A percentile compares a stretch with the other conserved stretches of the same genome.
Conservation (phyloP, 106 monocot species). For the Acanthochlamys bracteata region DNA sequence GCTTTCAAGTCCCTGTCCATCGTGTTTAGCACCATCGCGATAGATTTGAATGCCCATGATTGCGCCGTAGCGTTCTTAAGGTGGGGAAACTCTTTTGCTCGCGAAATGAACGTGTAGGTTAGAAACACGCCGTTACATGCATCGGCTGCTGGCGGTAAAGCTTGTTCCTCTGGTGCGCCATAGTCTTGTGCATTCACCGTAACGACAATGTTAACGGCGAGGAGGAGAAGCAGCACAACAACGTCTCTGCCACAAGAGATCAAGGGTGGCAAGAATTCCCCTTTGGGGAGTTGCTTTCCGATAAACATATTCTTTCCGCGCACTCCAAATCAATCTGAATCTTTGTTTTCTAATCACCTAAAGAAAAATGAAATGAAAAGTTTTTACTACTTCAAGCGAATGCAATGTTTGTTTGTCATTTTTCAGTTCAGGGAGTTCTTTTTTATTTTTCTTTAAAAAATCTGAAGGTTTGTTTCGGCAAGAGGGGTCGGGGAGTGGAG, state of each 20-base stretch:
- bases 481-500: background rate
- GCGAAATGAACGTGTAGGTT: conserved; percentile 50
- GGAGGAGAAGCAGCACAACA: conserved; percentile 9
- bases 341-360: too few relatives aligned
- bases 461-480: background rate
- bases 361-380: too few relatives aligned
- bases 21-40: conserved; percentile 67
- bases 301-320: background rate
- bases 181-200: conserved; percentile 20
- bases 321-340: background rate
- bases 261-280: background rate
- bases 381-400: too few relatives aligned
- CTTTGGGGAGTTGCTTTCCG: too few relatives aligned
- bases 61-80: conserved; percentile 89
- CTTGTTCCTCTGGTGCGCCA: background rate
- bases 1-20: conserved; percentile 57
- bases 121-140: conserved; percentile 57
- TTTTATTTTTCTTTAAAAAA: background rate
- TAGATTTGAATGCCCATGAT: conserved; percentile 72
- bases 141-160: conserved; percentile 34
- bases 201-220: conserved; percentile 2
- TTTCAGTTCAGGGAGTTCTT: background rate
- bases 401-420: too few relatives aligned
- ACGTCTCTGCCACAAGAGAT: background rate
- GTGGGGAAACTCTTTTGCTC: conserved; percentile 63